phyloP scores from a whole-genome alignment of 139 green algal species.

The Closterium sp. region DNA sequence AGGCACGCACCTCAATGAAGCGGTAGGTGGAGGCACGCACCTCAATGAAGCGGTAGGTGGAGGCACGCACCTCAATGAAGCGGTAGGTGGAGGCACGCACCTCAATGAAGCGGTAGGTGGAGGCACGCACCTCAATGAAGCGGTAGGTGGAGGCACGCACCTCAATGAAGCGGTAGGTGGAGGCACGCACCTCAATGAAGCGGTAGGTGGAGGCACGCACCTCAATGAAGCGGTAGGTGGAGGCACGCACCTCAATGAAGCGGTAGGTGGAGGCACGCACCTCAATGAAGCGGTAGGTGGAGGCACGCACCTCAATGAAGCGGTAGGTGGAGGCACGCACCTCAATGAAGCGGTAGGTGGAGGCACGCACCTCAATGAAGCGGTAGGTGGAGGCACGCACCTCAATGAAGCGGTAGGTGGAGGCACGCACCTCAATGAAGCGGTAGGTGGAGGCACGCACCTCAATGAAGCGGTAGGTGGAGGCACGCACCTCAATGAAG shows the following conservation, averaged over 20 bases:
- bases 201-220: background rate
- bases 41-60: slow-evolving; percentile 6
- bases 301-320: too few species aligned
- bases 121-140: too few species aligned
- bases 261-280: background rate
- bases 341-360: slow-evolving; percentile 6
- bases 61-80: too few species aligned
- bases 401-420: slow-evolving; percentile 6
- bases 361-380: too few species aligned
- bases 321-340: background rate
- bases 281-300: slow-evolving; percentile 6
- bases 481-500: too few species aligned
- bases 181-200: too few species aligned
- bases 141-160: background rate
- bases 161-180: slow-evolving; percentile 6
- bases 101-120: slow-evolving; percentile 6
- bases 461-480: slow-evolving; percentile 6
- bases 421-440: too few species aligned
- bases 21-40: background rate
- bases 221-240: slow-evolving; percentile 6
- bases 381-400: background rate
- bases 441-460: background rate
- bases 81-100: background rate
- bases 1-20: too few species aligned
- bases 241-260: too few species aligned